Conservation (phyloP, 192 early-diverging fungal genomes). For the Coemansia sp. region DNA sequence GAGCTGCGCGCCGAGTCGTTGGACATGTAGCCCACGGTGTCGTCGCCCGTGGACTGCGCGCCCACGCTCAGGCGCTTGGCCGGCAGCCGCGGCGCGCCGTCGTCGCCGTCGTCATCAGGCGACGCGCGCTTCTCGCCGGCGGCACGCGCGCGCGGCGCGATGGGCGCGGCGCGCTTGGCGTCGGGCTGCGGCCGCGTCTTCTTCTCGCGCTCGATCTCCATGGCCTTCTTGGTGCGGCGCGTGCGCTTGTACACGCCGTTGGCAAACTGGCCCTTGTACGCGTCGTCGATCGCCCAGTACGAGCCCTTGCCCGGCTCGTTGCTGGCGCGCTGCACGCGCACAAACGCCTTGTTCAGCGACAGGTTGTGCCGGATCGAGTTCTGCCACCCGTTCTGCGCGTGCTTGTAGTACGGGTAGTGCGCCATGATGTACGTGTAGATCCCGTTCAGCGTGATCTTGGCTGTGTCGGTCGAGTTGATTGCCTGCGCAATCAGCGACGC, state of each 20-base stretch:
- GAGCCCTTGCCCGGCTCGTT: constrained; percentile 91
- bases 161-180: background rate
- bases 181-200: background rate
- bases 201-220: constrained; percentile 42
- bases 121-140: constrained; percentile 32
- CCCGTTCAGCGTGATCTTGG: constrained; percentile 79
- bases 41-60: constrained; percentile 40
- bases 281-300: constrained; percentile 87
- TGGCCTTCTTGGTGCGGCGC: constrained; percentile 52
- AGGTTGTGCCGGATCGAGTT: constrained; percentile 97
- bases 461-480: constrained; percentile 66
- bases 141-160: background rate
- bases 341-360: constrained; percentile 91
- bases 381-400: constrained; percentile 89
- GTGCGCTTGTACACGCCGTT: constrained; percentile 71
- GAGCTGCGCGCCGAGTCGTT: constrained; percentile 14
- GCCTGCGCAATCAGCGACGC: constrained; percentile 87
- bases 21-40: constrained; percentile 51
- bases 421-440: constrained; percentile 83
- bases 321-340: constrained; percentile 78
- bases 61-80: constrained; percentile 21
- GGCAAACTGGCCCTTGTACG: constrained; percentile 60
- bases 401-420: constrained; percentile 82
- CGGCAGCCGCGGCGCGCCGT: constrained; percentile 7
- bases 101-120: constrained; percentile 26